These are phyloP conservation scores for Talaromyces funiculosus DNA, from an alignment of 2,329 filamentous ascomycete species.

Conservation along the genomic window DNA sequence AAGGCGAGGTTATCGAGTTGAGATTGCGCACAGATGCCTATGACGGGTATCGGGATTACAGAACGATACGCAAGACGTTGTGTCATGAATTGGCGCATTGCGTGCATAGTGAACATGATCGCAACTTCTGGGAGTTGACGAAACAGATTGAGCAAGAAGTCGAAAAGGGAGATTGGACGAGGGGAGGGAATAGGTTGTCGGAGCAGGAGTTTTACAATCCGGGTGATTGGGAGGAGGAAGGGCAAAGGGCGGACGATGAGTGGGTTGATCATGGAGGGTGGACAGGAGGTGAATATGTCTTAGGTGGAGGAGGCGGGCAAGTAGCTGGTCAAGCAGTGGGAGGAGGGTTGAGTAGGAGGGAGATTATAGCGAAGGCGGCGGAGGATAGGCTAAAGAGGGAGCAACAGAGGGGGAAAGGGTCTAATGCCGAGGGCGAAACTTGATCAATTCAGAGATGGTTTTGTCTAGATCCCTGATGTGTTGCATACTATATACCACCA, in stretches of 20 bases:
- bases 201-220: constrained; percentile 55
- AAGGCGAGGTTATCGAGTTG: constrained; percentile 84
- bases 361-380: constrained; percentile 68
- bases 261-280: constrained; percentile 67
- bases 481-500: background rate
- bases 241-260: constrained; percentile 45
- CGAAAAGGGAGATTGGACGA: constrained; percentile 69
- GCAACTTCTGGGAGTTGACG: constrained; percentile 83
- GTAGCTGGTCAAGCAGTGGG: background rate
- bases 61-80: constrained; percentile 81
- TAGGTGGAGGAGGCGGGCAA: constrained; percentile 39
- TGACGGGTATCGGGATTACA: constrained; percentile 90
- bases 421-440: background rate
- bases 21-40: constrained; percentile 87
- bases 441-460: background rate
- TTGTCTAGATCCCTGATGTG: background rate
- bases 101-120: constrained; percentile 76
- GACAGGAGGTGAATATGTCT: constrained; percentile 72
- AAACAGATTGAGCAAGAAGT: constrained; percentile 85
- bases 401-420: constrained; percentile 34
- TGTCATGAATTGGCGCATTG: constrained; percentile 96
- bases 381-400: constrained; percentile 59
- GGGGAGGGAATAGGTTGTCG: constrained; percentile 60
- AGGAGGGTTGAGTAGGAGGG: constrained; percentile 55
- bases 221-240: constrained; percentile 52